Evolutionary conservation across 257 asterid genomes (phyloP).

Genomic region (Solanum acaule): DNA sequence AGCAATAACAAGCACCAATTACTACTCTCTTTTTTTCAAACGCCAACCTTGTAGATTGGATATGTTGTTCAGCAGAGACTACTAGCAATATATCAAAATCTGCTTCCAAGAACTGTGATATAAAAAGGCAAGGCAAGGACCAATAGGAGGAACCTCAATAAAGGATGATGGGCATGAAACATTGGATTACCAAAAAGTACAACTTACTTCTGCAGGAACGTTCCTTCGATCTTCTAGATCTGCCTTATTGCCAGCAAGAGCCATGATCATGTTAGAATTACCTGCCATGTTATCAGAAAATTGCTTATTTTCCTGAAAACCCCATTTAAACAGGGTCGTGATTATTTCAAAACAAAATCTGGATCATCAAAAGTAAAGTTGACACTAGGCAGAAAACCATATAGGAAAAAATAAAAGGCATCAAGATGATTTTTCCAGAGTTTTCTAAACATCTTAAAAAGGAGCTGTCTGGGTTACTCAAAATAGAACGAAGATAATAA

Average conservation of each 20-base stretch:
- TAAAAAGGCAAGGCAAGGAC: background rate
- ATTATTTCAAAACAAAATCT: background rate
- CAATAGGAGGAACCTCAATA: background rate
- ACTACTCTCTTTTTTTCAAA: background rate
- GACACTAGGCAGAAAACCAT: background rate
- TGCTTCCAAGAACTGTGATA: background rate
- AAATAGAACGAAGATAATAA: background rate
- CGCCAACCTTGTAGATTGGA: background rate
- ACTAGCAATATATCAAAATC: background rate
- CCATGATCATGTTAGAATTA: slow-evolving; percentile 83
- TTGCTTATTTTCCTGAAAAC: background rate
- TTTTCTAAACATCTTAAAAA: background rate
- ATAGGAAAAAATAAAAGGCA: background rate
- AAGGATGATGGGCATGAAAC: background rate
- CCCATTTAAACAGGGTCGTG: background rate
- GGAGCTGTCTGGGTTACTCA: background rate
- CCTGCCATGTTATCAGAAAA: slow-evolving; percentile 26
- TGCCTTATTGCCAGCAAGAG: slow-evolving; percentile 90
- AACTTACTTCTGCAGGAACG: slow-evolving; percentile 70
- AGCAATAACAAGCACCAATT: background rate
- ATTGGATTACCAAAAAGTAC: background rate
- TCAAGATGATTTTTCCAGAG: background rate
- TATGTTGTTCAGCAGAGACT: background rate
- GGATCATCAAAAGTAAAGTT: background rate
- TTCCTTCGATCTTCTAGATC: slow-evolving; percentile 84